phyloP scores from a whole-genome alignment of 192 early-diverging fungal species.

The Oehlia diaphana region DNA sequence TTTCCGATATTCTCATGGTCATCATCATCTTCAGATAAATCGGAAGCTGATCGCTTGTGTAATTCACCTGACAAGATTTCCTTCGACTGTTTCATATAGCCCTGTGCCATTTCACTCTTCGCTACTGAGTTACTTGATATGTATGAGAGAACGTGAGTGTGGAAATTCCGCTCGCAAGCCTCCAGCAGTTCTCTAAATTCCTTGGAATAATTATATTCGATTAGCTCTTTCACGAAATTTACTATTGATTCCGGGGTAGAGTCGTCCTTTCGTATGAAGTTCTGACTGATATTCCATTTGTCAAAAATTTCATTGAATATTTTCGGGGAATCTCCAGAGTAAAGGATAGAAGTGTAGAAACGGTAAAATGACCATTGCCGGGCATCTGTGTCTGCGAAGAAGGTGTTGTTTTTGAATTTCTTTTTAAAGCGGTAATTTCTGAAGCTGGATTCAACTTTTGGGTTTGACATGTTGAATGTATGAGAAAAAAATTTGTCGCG shows the following conservation, averaged over 20 bases:
- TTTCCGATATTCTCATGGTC: too few species aligned
- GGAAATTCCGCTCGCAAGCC: slow-evolving; percentile 18
- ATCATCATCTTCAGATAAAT: too few species aligned
- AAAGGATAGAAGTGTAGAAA: slow-evolving; percentile 6
- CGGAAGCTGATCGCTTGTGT: too few species aligned
- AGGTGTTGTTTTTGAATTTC: background rate
- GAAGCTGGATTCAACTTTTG: background rate
- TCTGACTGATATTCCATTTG: background rate
- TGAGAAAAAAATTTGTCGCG: too few species aligned
- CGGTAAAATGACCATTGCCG: background rate
- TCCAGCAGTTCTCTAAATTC: background rate
- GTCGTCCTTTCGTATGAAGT: background rate
- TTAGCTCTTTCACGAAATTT: background rate
- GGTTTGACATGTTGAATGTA: background rate
- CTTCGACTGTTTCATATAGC: slow-evolving; percentile 16
- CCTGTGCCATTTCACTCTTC: slow-evolving; percentile 18
- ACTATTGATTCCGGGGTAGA: background rate
- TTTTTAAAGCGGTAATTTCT: background rate
- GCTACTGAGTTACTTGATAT: background rate
- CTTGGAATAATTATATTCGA: background rate
- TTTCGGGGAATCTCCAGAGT: background rate
- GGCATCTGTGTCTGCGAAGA: slow-evolving; percentile 10
- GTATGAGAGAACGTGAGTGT: background rate
- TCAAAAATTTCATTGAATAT: slow-evolving; percentile 10
- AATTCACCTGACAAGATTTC: background rate